phyloP scores from a whole-genome alignment of 148 eudicot species.

The Spergularia bocconei region DNA sequence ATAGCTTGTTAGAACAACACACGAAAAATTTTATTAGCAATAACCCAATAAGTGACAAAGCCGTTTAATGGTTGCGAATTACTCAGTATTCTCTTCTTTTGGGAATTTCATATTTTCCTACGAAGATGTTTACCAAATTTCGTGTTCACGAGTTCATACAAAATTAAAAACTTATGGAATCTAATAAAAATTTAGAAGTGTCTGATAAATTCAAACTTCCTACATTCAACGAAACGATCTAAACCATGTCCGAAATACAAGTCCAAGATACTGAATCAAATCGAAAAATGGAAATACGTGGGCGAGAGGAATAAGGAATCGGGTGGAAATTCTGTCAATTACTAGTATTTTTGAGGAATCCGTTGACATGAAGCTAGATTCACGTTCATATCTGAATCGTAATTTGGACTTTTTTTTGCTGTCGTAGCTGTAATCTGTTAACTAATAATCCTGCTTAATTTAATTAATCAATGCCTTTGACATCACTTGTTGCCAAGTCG shows the following conservation, averaged over 20 bases:
- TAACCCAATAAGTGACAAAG: too few species aligned
- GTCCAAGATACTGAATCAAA: not conserved
- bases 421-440: not conserved
- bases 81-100: too few species aligned
- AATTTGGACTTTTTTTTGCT: not conserved
- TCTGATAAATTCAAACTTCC: too few species aligned
- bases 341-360: conserved; percentile 1
- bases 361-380: not conserved
- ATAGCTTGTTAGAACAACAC: too few species aligned
- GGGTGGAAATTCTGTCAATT: not conserved
- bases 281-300: not conserved
- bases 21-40: too few species aligned
- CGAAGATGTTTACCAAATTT: too few species aligned
- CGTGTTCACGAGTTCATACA: too few species aligned
- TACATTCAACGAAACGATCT: too few species aligned
- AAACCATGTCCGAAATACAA: not conserved
- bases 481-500: conserved; percentile 2
- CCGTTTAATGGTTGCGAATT: too few species aligned
- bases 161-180: too few species aligned
- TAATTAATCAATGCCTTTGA: not conserved
- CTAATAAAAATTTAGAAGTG: too few species aligned
- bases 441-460: not conserved
- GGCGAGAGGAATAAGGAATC: conserved; percentile 6
- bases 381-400: not conserved
- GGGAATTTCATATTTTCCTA: too few species aligned